Conservation (phyloP, 2,329 filamentous ascomycete genomes). For the Ilyonectria sp. region DNA sequence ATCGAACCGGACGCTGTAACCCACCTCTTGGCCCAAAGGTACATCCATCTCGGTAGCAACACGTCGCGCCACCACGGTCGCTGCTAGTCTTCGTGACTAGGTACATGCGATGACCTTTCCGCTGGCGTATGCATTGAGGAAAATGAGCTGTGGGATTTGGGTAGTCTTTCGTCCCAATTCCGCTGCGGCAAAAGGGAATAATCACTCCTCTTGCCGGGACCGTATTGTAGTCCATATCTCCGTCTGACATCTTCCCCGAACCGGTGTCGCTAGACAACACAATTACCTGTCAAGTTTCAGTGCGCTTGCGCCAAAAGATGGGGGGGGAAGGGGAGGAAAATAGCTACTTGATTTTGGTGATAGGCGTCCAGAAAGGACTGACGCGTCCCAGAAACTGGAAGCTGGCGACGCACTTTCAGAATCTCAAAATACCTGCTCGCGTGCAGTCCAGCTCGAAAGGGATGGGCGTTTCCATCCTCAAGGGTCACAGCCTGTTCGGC, state of each 20-base stretch:
- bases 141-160: conserved; percentile 15
- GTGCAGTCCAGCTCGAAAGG: not conserved
- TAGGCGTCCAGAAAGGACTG: not conserved
- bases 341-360: not conserved
- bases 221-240: no score
- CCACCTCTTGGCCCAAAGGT: conserved; percentile 86
- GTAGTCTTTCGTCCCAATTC: conserved; percentile 9
- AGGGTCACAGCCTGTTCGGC: not conserved
- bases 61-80: conserved; percentile 94
- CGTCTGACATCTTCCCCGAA: not conserved
- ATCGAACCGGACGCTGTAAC: conserved; percentile 90
- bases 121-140: not conserved
- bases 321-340: no score
- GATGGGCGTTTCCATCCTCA: not conserved
- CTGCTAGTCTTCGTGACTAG: conserved; percentile 89
- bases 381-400: not conserved
- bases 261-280: not conserved
- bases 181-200: no score
- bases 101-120: conserved; percentile 89
- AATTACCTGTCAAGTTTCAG: not conserved
- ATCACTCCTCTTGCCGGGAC: no score
- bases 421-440: not conserved
- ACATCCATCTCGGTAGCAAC: conserved; percentile 90
- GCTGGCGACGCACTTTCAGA: not conserved
- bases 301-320: no score